Base-by-base conservation (phyloP, 805 yeast genomes). In the Monosporozyma aerobia region DNA sequence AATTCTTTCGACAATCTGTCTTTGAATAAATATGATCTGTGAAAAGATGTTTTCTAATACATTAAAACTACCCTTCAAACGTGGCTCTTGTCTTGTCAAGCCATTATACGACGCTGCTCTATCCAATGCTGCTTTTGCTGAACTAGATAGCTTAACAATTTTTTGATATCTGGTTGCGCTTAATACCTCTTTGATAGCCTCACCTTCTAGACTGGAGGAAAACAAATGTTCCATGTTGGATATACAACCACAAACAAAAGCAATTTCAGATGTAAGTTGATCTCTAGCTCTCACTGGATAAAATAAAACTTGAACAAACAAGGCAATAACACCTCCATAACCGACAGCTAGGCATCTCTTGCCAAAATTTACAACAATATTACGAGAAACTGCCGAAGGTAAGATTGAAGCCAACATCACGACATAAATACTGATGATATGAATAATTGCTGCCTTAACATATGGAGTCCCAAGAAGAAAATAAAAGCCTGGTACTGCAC, bases 301-400 rank as follows among this genome's bases (percentile, higher is more conserved):
- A 44, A 78, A 57, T 0, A 68, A 50, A 7, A 75, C 57, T 53
- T 78, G 81, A 13, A 77, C 77, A 8, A 75, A 41, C 47, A 77
- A 52, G 0, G 81, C 79, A 7, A 73, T 70, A 3, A 69, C 70
- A 25, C 80, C 79, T 50, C 82, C 82, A 56, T 77, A 72, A 2
- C 77, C 69, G 63, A 77, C 75, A 0, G 81, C 78, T 6, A 78
- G 53, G 59, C 79, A 75, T 57, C 82, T 65, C 54, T 77, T 78
- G 2, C 75, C 79, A 59, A 75, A 78, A 57, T 73, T 76, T 8
- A 62, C 63, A 25, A 69, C 53, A 50, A 77, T 77, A 0, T 75
- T 66, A 5, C 77, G 75, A 3, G 57, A 58, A 29, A 66, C 59
- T 1, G 59, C 57, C 5, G 72, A 63, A 1, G 79, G 79, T 1